phyloP scores from a whole-genome alignment of 1,139 yeast species.

The Pichia sp. region DNA sequence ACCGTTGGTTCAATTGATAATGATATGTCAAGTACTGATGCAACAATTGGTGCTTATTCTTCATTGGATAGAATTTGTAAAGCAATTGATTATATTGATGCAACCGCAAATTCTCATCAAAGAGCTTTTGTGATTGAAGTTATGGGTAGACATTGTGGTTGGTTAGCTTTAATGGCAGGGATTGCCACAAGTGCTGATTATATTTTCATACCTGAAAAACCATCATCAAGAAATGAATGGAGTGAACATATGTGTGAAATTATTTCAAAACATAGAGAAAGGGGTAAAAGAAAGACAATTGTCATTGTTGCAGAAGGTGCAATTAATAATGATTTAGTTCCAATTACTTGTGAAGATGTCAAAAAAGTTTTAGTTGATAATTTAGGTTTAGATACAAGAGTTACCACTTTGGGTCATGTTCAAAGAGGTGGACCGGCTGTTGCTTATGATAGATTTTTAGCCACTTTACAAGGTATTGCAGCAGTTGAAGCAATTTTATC shows the following conservation, averaged over 20 bases:
- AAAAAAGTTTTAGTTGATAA: slow-evolving; percentile 59
- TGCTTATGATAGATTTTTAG: slow-evolving; percentile 68
- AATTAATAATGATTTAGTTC: slow-evolving; percentile 56
- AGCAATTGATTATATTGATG: slow-evolving; percentile 76
- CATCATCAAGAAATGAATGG: slow-evolving; percentile 57
- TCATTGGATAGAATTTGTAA: slow-evolving; percentile 71
- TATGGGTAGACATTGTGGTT: slow-evolving; percentile 90
- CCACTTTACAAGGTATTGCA: slow-evolving; percentile 78
- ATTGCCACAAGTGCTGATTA: slow-evolving; percentile 77
- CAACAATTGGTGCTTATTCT: slow-evolving; percentile 77
- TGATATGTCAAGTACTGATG: slow-evolving; percentile 78
- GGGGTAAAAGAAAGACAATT: slow-evolving; percentile 72
- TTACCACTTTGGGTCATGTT: slow-evolving; percentile 76
- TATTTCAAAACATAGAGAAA: slow-evolving; percentile 57
- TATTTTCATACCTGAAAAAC: slow-evolving; percentile 75
- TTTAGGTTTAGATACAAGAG: slow-evolving; percentile 69
- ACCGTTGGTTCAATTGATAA: slow-evolving; percentile 78
- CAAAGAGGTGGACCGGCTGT: slow-evolving; percentile 87
- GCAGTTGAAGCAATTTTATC: slow-evolving; percentile 74
- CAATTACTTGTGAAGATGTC: slow-evolving; percentile 61
- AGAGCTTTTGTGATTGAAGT: slow-evolving; percentile 81
- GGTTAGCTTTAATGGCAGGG: slow-evolving; percentile 82
- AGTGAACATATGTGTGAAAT: slow-evolving; percentile 59
- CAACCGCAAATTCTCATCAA: slow-evolving; percentile 78
- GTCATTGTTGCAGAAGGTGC: slow-evolving; percentile 87